A percentile compares a stretch with the other conserved stretches of the same genome.
Conservation (phyloP, 2,329 filamentous ascomycete genomes). For the Talaromyces amestolkiae region DNA sequence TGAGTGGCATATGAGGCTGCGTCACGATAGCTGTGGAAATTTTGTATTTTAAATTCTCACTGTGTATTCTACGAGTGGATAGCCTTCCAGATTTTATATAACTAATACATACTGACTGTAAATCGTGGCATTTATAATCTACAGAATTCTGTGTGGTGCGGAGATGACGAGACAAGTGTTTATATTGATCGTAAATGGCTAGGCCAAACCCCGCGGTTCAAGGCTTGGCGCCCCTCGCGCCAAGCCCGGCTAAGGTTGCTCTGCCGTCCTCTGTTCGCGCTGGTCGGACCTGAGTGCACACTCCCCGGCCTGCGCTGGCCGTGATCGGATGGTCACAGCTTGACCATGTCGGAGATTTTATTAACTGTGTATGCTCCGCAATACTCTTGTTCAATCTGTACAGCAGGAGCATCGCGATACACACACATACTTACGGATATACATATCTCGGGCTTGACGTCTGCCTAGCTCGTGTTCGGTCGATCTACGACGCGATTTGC, state of each 20-base stretch:
- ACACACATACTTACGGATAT: not conserved
- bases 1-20: too few relatives aligned
- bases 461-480: not conserved
- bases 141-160: too few relatives aligned
- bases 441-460: not conserved
- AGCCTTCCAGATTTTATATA: too few relatives aligned
- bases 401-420: not conserved
- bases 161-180: too few relatives aligned
- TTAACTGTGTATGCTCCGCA: not conserved
- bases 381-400: not conserved
- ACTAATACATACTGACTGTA: too few relatives aligned
- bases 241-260: not conserved
- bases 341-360: not conserved
- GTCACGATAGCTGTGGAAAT: too few relatives aligned
- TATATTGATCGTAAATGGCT: not conserved
- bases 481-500: not conserved
- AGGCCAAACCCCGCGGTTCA: conserved; percentile 7
- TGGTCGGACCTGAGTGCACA: conserved; percentile 20
- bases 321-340: conserved; percentile 21
- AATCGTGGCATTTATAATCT: too few relatives aligned
- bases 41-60: too few relatives aligned
- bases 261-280: not conserved
- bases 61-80: too few relatives aligned
- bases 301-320: conserved; percentile 32
- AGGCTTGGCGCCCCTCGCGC: not conserved